phyloP scores from a whole-genome alignment of 352 stramenopile genomes.

The Hyaloperonospora brassicae region DNA sequence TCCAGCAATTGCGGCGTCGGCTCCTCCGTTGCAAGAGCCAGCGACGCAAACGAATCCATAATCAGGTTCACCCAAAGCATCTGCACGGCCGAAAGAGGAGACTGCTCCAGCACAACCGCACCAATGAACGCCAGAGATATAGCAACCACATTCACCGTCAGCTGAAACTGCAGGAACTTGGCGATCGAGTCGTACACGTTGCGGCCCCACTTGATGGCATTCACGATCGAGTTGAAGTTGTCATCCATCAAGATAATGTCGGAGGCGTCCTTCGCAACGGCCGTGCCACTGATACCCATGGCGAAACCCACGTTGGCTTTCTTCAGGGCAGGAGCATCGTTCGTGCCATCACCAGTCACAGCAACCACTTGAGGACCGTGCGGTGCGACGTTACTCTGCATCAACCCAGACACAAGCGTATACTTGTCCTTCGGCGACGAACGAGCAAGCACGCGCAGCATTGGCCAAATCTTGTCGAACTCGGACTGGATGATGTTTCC shows the following conservation, averaged over 20 bases:
- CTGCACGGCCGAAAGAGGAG: conserved; percentile 89
- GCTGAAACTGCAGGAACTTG: conserved; percentile 96
- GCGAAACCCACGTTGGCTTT: conserved; percentile 92
- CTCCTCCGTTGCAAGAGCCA: conserved; percentile 92
- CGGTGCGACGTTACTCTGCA: conserved; percentile 44
- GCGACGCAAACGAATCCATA: conserved; percentile 94
- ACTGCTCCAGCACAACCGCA: conserved; percentile 48
- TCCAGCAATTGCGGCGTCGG: conserved; percentile 80
- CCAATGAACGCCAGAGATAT: conserved; percentile 88
- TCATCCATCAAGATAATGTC: conserved; percentile 96
- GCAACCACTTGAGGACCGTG: conserved; percentile 86
- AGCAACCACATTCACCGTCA: conserved; percentile 92
- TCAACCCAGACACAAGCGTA: conserved; percentile 53
- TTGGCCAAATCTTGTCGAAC: conserved; percentile 66
- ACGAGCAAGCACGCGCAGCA: conserved; percentile 53
- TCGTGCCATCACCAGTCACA: conserved; percentile 94
- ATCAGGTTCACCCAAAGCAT: conserved; percentile 98
- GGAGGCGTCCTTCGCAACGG: conserved; percentile 92
- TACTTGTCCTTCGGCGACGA: conserved; percentile 65
- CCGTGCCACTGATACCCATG: conserved; percentile 90
- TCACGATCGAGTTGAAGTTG: conserved; percentile 94
- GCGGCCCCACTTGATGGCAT: conserved; percentile 92
- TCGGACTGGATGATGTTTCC: conserved; percentile 54
- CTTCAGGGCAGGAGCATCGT: conserved; percentile 92
- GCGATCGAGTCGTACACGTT: conserved; percentile 95